A percentile compares a stretch with the other conserved stretches of the same genome.
Evolutionary conservation across 768 basidiomycete genomes (phyloP).

Genomic region (Mrakia hoshinonis): DNA sequence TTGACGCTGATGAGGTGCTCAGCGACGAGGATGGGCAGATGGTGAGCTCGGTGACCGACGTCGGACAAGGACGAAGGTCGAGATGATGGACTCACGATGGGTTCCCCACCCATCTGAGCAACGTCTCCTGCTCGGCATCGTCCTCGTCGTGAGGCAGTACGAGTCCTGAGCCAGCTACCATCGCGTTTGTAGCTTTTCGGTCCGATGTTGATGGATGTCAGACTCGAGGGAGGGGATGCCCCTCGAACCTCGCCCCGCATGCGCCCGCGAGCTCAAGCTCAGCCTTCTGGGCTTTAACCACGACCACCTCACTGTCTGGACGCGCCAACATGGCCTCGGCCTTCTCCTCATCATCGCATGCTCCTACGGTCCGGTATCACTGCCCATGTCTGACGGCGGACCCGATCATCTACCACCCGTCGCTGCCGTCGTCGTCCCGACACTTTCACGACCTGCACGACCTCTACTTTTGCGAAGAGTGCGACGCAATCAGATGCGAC

Average conservation of each 20-base stretch:
- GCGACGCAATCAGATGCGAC: constrained; percentile 88
- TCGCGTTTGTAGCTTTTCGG: background rate
- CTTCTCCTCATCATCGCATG: background rate
- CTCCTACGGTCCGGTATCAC: constrained; percentile 39
- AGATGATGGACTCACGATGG: constrained; percentile 4
- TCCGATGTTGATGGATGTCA: background rate
- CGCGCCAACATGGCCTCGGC: background rate
- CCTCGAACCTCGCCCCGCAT: background rate
- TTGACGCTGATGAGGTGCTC: background rate
- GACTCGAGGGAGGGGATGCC: background rate
- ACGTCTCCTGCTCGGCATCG: constrained; percentile 7
- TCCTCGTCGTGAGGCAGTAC: constrained; percentile 16
- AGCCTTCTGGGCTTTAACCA: no score
- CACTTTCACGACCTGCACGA: constrained; percentile 74
- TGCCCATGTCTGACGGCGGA: constrained; percentile 46
- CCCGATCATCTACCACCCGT: constrained; percentile 53
- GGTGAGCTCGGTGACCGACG: background rate
- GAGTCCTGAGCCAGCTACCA: constrained; percentile 15
- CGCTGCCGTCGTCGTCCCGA: constrained; percentile 60
- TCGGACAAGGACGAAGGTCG: background rate
- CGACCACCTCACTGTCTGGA: background rate
- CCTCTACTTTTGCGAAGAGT: constrained; percentile 97
- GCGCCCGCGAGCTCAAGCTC: no score
- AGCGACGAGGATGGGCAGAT: background rate
- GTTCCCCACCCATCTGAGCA: constrained; percentile 24